Percentiles rank a stretch among this genome's conserved stretches.
phyloP scores from a whole-genome alignment of 768 basidiomycete genomes.

The Mycena floridula region DNA sequence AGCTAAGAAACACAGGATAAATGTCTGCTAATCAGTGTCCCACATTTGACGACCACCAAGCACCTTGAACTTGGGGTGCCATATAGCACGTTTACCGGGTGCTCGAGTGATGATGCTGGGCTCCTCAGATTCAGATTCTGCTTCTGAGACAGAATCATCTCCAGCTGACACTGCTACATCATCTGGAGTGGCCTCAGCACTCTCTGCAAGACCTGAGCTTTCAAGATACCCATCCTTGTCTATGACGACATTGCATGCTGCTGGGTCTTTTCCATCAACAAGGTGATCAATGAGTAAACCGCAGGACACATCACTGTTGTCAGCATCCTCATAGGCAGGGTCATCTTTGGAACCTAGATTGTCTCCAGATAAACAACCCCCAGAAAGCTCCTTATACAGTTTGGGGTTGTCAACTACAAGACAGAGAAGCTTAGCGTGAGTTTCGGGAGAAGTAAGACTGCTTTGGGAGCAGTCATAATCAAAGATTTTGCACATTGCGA shows the following conservation, averaged over 20 bases:
- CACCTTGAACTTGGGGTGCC: no score
- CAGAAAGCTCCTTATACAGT: conserved; percentile 1
- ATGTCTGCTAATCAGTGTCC: no score
- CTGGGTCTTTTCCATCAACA: not conserved
- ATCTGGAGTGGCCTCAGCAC: not conserved
- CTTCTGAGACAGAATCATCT: no score
- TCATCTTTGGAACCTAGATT: not conserved
- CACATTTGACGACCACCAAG: no score
- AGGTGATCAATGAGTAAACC: not conserved
- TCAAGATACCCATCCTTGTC: not conserved
- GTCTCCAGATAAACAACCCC: not conserved
- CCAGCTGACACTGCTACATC: no score
- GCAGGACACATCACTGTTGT: not conserved
- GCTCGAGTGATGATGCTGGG: no score
- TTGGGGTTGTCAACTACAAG: conserved; percentile 9
- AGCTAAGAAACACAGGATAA: no score
- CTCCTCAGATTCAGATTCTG: no score
- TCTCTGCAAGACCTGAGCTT: not conserved
- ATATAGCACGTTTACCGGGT: no score
- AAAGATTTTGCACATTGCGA: conserved; percentile 14
- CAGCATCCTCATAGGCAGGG: not conserved
- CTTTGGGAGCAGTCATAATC: conserved; percentile 18
- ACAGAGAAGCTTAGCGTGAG: conserved; percentile 9
- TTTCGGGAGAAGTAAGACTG: conserved; percentile 12
- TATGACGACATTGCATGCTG: not conserved